A percentile compares a stretch with the other conserved stretches of the same genome.
Conservation (phyloP, 75 land plant species). For the Chamaecyparis obtusa region DNA sequence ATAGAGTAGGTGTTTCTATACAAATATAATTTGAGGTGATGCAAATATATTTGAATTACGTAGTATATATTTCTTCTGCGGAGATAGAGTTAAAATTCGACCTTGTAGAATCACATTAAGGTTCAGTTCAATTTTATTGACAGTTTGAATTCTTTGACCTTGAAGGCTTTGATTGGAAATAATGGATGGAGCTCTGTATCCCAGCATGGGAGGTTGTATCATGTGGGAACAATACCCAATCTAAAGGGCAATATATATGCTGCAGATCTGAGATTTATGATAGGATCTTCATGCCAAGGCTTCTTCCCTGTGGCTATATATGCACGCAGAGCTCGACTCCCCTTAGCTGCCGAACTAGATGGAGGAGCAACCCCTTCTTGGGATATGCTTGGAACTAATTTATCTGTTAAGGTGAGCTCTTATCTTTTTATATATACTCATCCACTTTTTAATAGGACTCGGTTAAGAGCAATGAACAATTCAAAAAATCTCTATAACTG, state of each 20-base stretch:
- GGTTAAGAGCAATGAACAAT: neutral
- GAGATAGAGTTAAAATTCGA: neutral
- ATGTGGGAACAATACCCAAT: slow-evolving; percentile 40
- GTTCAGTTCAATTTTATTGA: too few relatives aligned
- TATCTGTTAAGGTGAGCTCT: slow-evolving; percentile 26
- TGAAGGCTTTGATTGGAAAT: slow-evolving; percentile 37
- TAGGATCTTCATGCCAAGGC: slow-evolving; percentile 36
- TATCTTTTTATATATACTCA: neutral
- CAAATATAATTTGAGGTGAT: neutral
- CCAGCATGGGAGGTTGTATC: slow-evolving; percentile 27
- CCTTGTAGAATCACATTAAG: too few relatives aligned
- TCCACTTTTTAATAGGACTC: neutral
- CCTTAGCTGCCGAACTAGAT: slow-evolving; percentile 19
- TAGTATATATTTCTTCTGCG: neutral
- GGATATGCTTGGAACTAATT: slow-evolving; percentile 42
- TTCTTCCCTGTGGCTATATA: slow-evolving; percentile 46
- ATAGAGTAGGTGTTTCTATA: neutral
- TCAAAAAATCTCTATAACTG: neutral
- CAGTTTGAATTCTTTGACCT: neutral
- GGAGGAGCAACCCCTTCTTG: slow-evolving; percentile 21
- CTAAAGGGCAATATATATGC: slow-evolving; percentile 44
- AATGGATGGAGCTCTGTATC: slow-evolving; percentile 37
- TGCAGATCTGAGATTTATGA: slow-evolving; percentile 34
- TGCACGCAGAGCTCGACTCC: slow-evolving; percentile 33
- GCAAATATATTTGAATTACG: neutral